Evolutionary conservation across 2,329 filamentous ascomycete genomes (phyloP).

Genomic region (Alternaria novae-zelandiae): DNA sequence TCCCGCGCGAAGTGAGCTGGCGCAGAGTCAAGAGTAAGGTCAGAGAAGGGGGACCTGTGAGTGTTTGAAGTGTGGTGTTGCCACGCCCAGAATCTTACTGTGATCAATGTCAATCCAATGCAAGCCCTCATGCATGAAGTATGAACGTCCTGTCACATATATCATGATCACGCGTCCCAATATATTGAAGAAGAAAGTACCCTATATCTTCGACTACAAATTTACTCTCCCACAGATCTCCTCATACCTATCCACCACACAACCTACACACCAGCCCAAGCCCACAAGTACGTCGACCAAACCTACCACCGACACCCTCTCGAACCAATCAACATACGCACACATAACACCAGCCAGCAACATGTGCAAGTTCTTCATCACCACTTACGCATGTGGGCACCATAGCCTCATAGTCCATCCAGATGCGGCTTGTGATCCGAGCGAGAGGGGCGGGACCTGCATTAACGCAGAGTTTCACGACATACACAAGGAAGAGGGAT

Average conservation of each 20-base stretch:
- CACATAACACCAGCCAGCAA: neutral
- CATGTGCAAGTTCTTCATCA: neutral
- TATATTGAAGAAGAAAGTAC: neutral
- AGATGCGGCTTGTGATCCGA: neutral
- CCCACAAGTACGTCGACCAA: neutral
- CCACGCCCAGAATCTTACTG: neutral
- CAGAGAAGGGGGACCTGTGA: neutral
- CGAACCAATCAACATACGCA: neutral
- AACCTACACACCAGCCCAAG: neutral
- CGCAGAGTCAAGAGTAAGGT: constrained; percentile 13
- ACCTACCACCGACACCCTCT: neutral
- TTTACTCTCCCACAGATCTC: neutral
- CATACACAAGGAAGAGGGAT: neutral
- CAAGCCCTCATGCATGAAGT: neutral
- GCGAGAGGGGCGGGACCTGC: neutral
- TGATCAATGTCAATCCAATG: neutral
- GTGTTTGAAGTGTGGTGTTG: constrained; percentile 1
- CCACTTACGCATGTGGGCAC: neutral
- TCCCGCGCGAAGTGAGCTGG: constrained; percentile 26
- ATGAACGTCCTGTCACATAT: neutral
- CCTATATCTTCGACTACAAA: neutral
- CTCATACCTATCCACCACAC: neutral
- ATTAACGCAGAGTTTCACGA: neutral
- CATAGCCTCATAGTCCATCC: neutral
- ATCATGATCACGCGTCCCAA: neutral